These are phyloP conservation scores for Vitis labrusca DNA, from an alignment of 164 flowering plant genomes.

Conservation along the genomic window DNA sequence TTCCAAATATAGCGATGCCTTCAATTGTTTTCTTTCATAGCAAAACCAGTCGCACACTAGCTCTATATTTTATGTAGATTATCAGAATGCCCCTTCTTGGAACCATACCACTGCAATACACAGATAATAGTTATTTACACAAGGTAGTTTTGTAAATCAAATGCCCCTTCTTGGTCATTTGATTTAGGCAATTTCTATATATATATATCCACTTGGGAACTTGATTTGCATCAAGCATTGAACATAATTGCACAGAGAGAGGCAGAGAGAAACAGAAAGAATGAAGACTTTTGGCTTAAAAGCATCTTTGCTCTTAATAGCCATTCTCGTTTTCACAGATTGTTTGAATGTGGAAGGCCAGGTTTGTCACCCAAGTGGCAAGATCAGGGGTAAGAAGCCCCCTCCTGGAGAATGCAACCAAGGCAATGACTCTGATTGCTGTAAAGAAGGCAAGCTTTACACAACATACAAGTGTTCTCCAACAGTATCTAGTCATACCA, in stretches of 20 bases:
- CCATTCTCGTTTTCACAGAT: background rate
- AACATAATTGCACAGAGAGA: background rate
- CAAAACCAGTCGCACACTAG: no score
- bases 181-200: background rate
- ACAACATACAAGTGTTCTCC: conserved; percentile 5
- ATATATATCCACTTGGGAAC: background rate
- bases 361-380: conserved; percentile 6
- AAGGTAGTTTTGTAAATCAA: no score
- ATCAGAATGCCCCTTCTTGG: no score
- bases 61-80: no score
- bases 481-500: background rate
- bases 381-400: conserved; percentile 1
- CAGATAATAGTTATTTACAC: no score
- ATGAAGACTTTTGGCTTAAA: background rate
- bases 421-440: conserved; percentile 8
- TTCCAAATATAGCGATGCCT: no score
- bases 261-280: background rate
- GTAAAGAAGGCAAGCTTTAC: conserved; percentile 4
- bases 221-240: background rate
- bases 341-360: background rate
- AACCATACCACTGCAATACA: no score
- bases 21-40: no score
- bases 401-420: conserved; percentile 9
- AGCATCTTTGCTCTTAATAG: background rate
- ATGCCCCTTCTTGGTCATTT: no score